Evolutionary conservation across 805 yeast genomes (phyloP).

Genomic region (Hanseniaspora lachancei): DNA sequence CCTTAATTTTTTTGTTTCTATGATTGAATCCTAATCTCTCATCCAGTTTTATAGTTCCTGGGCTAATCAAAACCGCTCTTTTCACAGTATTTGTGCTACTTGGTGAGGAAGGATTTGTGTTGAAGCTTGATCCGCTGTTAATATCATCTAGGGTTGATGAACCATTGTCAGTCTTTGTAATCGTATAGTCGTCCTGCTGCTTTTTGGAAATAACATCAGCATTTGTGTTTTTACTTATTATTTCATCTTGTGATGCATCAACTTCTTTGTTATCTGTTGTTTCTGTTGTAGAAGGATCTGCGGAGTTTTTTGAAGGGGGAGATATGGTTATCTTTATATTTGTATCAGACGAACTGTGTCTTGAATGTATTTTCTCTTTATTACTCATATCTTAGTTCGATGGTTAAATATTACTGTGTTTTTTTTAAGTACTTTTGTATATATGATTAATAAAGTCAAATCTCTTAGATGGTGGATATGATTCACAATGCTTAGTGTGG

Average conservation of each 20-base stretch:
- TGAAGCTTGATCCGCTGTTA: neutral
- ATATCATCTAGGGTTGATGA: neutral
- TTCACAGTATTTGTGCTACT: neutral
- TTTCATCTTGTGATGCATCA: neutral
- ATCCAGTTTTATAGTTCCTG: conserved; percentile 2
- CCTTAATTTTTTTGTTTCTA: conserved; percentile 8
- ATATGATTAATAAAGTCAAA: no score
- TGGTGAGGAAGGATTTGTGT: neutral
- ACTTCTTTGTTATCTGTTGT: neutral
- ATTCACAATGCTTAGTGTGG: no score
- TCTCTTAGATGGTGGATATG: no score
- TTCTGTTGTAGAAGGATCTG: neutral
- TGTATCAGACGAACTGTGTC: neutral
- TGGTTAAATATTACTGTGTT: no score
- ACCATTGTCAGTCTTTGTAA: neutral
- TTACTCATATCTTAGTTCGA: neutral
- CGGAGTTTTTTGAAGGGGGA: neutral
- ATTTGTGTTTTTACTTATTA: neutral
- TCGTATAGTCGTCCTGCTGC: neutral
- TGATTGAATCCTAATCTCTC: conserved; percentile 14
- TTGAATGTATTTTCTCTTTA: neutral
- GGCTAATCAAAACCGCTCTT: conserved; percentile 9
- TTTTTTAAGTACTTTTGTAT: no score
- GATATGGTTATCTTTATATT: neutral
- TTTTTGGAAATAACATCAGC: neutral